phyloP scores from a whole-genome alignment of 257 asterid species.

The Nicotiana benthamiana region DNA sequence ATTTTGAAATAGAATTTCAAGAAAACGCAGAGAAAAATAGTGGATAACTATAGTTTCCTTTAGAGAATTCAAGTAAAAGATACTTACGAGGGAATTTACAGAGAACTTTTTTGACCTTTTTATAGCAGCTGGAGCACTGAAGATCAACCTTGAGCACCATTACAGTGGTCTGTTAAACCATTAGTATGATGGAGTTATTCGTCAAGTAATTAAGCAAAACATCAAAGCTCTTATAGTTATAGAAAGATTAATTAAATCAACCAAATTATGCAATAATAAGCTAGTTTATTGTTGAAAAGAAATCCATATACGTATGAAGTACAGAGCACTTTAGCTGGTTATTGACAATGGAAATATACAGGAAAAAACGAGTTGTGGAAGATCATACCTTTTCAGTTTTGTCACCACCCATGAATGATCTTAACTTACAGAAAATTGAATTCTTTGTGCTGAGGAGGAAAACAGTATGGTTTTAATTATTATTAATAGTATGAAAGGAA shows the following conservation, averaged over 20 bases:
- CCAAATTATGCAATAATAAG: not conserved
- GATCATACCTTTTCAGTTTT: not conserved
- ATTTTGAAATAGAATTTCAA: not conserved
- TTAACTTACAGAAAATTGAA: not conserved
- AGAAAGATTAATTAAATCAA: not conserved
- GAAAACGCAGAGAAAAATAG: too few relatives aligned
- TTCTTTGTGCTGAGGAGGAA: not conserved
- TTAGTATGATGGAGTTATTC: not conserved
- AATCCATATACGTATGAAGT: too few relatives aligned
- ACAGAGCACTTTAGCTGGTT: too few relatives aligned
- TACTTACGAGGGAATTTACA: slow-evolving; percentile 79
- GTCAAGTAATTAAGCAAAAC: not conserved
- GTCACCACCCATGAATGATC: slow-evolving; percentile 4
- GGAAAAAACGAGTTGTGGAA: too few relatives aligned
- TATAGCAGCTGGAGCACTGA: slow-evolving; percentile 76
- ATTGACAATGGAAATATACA: too few relatives aligned
- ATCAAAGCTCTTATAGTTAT: not conserved
- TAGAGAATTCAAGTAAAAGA: too few relatives aligned
- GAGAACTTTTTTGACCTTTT: slow-evolving; percentile 62
- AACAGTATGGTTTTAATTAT: not conserved
- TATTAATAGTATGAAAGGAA: not conserved
- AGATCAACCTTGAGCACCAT: slow-evolving; percentile 78
- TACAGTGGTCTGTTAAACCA: slow-evolving; percentile 32
- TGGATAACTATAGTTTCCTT: too few relatives aligned
- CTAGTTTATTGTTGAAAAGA: too few relatives aligned